Percentiles rank a stretch among this genome's conserved stretches.
Evolutionary conservation across 78 protist species (phyloP).

Genomic region (Dictyostelium discoideum): dicty_2.7 NC_007091.3:2591501-2592000

Average conservation of each 20-base stretch:
- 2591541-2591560: constrained; percentile 78
- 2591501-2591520: constrained; percentile 81
- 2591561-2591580: constrained; percentile 84
- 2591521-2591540: constrained; percentile 85
- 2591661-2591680: constrained; percentile 21
- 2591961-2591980: constrained; percentile 83
- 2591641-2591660: constrained; percentile 15
- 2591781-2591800: constrained; percentile 63
- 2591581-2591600: constrained; percentile 66
- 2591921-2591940: constrained; percentile 10
- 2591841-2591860: constrained; percentile 77
- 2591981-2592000: constrained; percentile 56
- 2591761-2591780: constrained; percentile 65
- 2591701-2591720: constrained; percentile 85
- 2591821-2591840: constrained; percentile 57
- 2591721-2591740: constrained; percentile 63
- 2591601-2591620: constrained; percentile 79
- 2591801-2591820: constrained; percentile 80
- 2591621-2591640: constrained; percentile 55
- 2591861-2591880: constrained; percentile 87
- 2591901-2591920: constrained; percentile 50
- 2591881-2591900: constrained; percentile 82
- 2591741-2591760: constrained; percentile 76
- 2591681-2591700: constrained; percentile 43
- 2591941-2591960: constrained; percentile 42